Base-by-base conservation (phyloP, 495 filamentous ascomycete species). In the Collariella sp. region DNA sequence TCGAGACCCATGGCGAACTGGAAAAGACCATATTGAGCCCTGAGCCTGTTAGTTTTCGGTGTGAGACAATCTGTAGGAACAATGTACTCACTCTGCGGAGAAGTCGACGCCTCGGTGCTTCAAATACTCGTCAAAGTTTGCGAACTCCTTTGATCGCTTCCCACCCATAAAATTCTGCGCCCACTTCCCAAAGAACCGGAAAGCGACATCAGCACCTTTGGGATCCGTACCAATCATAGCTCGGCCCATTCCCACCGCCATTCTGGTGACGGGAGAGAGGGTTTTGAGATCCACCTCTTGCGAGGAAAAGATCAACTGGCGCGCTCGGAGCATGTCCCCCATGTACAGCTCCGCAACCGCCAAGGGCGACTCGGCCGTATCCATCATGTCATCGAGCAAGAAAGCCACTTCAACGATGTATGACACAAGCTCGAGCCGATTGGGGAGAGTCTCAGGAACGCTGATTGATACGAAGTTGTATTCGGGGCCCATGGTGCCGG, bases 81-180 rank as follows among this genome's bases (percentile, higher is more conserved):
- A 18, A 18, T 15, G 1, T 18, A 40, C 47, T 20, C 44, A 56
- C 54, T 18, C 18, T 0, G 54, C 15, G 3, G 20, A 7, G 12
- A 50, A 15, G 15, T 56, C 31, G 15, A 40, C 23, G 5, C 18
- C 19, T 3, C 54, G 15, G n/a, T 45, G 44, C 13, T 56, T 31
- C n/a, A 56, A 39, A 20, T 56, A 56, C 0, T 56, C 46, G 3
- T 56, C 54, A 9, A 56, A 12, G 20, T 46, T 29, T 1, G 16
- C 5, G 10, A 43, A 39, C 7, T 26, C 46, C 6, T 19, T 22
- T 3, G 13, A 5, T 1, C 18, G 23, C 0, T 13, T 9, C 2
- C 20, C 7, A 5, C 2, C n/a, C 22, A 44, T 2, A 20, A 31
- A 10, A 9, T 16, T 10, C 20, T n/a, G 34, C n/a, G 15, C n/a